Conservation (phyloP, 805 yeast genomes). For the Kodamaea leandrae region DNA sequence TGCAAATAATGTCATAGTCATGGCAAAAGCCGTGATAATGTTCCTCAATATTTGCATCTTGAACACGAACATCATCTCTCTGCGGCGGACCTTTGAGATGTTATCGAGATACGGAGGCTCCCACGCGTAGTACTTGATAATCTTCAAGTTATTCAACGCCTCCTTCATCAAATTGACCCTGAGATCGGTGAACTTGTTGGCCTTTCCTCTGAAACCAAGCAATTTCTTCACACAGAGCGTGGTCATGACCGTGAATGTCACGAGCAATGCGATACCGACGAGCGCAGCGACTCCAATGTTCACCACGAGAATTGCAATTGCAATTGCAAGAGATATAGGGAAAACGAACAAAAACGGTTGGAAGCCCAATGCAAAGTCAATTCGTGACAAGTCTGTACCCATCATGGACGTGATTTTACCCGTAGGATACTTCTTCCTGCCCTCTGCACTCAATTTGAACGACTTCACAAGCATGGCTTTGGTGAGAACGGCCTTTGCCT, state of each 20-base stretch:
- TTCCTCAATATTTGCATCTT: constrained; percentile 67
- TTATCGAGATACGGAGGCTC: constrained; percentile 70
- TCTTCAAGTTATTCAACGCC: constrained; percentile 70
- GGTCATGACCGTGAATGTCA: constrained; percentile 37
- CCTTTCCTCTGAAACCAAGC: constrained; percentile 42
- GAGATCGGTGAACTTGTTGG: constrained; percentile 66
- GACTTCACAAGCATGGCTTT: constrained; percentile 25
- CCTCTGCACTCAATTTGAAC: constrained; percentile 19
- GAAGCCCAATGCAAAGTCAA: constrained; percentile 28
- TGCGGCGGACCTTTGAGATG: constrained; percentile 52
- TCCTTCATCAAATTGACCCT: constrained; percentile 79
- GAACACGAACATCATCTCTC: constrained; percentile 62
- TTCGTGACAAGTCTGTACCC: constrained; percentile 28
- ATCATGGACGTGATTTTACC: constrained; percentile 28
- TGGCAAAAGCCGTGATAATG: constrained; percentile 59
- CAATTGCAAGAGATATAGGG: constrained; percentile 24
- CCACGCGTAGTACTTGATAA: constrained; percentile 90
- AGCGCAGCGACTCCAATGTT: constrained; percentile 25
- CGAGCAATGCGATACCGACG: constrained; percentile 24
- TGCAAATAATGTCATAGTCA: constrained; percentile 66
- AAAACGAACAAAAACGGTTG: constrained; percentile 24
- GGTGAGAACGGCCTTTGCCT: constrained; percentile 26
- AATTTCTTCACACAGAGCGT: constrained; percentile 50
- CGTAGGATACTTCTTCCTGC: constrained; percentile 21
- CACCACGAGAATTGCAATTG: constrained; percentile 23